Evolutionary conservation across 2,329 filamentous ascomycete genomes (phyloP).

Genomic region (Bisporella sp.): DNA sequence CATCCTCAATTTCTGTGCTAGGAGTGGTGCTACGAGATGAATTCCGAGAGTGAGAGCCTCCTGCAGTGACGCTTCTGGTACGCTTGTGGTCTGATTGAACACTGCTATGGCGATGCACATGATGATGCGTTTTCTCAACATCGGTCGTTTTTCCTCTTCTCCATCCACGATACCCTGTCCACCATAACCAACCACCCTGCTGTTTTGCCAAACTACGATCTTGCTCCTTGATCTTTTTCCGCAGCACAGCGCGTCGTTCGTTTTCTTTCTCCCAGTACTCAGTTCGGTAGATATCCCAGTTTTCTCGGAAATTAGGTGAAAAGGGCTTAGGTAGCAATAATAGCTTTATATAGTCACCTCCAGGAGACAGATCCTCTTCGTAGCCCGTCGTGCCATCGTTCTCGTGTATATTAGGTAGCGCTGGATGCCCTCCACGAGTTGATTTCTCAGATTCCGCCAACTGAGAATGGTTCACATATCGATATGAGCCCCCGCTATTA

Average conservation of each 20-base stretch:
- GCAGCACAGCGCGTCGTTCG: constrained; percentile 69
- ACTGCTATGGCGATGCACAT: constrained; percentile 18
- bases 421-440: constrained; percentile 35
- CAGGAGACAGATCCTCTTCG: constrained; percentile 85
- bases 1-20: constrained; percentile 23
- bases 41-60: constrained; percentile 25
- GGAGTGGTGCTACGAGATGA: constrained; percentile 30
- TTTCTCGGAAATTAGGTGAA: constrained; percentile 87
- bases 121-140: constrained; percentile 23
- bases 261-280: constrained; percentile 99
- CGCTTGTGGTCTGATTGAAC: constrained; percentile 24
- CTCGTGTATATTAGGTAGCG: constrained; percentile 36
- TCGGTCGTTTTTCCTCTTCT: constrained; percentile 25
- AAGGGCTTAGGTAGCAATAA: constrained; percentile 91
- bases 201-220: constrained; percentile 62
- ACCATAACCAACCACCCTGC: constrained; percentile 74
- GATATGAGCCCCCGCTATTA: constrained; percentile 62
- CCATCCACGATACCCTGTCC: constrained; percentile 65
- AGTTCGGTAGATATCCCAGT: constrained; percentile 90
- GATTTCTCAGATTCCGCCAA: constrained; percentile 54
- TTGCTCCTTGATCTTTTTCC: constrained; percentile 60
- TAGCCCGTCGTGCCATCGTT: constrained; percentile 61
- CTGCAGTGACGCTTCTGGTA: constrained; percentile 22
- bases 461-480: constrained; percentile 63
- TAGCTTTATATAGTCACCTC: constrained; percentile 87